Conservation (phyloP, 306 rosid species). For the Vigna angularis region DNA sequence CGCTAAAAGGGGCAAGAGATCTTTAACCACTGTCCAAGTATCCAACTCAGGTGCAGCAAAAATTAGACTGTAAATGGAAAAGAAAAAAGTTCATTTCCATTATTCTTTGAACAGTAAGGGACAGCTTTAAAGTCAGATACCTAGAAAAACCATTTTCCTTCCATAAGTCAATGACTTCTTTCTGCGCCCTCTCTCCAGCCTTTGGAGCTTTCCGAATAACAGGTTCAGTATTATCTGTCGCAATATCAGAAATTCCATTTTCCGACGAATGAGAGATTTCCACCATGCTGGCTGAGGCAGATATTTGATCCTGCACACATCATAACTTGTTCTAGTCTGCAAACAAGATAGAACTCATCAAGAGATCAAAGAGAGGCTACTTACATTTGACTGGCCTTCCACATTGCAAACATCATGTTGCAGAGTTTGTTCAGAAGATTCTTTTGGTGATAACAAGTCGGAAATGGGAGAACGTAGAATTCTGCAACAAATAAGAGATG, state of each 20-base stretch:
- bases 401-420: constrained; percentile 48
- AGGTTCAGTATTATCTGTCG: constrained; percentile 47
- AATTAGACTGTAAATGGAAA: constrained; percentile 63
- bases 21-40: constrained; percentile 69
- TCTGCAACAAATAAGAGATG: constrained; percentile 56
- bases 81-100: constrained; percentile 2
- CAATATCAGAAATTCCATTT: constrained; percentile 51
- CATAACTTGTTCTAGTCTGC: constrained; percentile 4
- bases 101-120: constrained; percentile 12
- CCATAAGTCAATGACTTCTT: constrained; percentile 71
- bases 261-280: constrained; percentile 52
- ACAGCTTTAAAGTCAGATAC: constrained; percentile 50
- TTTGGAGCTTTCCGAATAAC: constrained; percentile 60
- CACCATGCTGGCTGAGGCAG: constrained; percentile 50
- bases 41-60: constrained; percentile 91
- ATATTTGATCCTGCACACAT: constrained; percentile 57
- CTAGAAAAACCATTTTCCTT: constrained; percentile 90
- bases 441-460: constrained; percentile 62
- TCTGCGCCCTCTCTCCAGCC: constrained; percentile 80
- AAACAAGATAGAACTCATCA: constrained; percentile 20
- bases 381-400: constrained; percentile 63
- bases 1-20: constrained; percentile 75
- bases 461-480: constrained; percentile 67
- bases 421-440: constrained; percentile 45
- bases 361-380: constrained; percentile 37